Base-by-base conservation (phyloP, 805 yeast genomes). In the Jamesozyma spencerorum region DNA sequence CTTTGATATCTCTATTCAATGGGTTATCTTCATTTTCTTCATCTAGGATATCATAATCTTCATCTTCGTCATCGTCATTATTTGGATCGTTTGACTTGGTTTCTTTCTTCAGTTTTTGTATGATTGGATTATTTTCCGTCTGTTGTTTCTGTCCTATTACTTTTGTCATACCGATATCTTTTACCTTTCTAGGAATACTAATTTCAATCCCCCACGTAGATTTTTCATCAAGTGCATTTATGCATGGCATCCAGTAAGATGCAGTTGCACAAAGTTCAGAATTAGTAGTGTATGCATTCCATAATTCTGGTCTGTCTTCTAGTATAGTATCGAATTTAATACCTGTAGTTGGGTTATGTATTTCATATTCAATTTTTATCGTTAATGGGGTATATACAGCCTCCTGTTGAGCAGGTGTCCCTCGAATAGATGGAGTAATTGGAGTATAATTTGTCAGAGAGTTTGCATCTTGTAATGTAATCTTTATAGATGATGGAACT, bases 181-280 rank as follows among this genome's bases (percentile, higher is more conserved):
- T 75, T 1, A 88, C 70, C 0, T 90, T 79, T 51, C 85, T 74
- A 0, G 97, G 95, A 2, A 86, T 78, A 45, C 80, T 76, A n/a
- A 92, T 68, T 54, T 85, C 94, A 8, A 92, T 57, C 47, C 87
- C 87, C 97, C 97, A 92, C 1, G 96, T 82, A 33, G 84, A 81
- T 46, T 85, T 75, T 51, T 87, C 96, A 74, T 88, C 81, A 26
- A 87, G 60, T 34, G 81, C 84, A 48, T 92, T 97, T 5, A 92
- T 72, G 57, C 98, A 92, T 0, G 99, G 99, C 37, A 92, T 83
- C 99, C 99, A 92, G n/a, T 87, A 81, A 2, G 95, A 85, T 0
- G 97, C 84, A 13, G 92, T 76, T 3, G 82, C 71, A 14, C 86
- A 85, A 34, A 80, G 62, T 22, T 85, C 87, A 4, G 85, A 71